Conservation (phyloP, 2,329 filamentous ascomycete genomes). For the Colletotrichum chrysophilum region DNA sequence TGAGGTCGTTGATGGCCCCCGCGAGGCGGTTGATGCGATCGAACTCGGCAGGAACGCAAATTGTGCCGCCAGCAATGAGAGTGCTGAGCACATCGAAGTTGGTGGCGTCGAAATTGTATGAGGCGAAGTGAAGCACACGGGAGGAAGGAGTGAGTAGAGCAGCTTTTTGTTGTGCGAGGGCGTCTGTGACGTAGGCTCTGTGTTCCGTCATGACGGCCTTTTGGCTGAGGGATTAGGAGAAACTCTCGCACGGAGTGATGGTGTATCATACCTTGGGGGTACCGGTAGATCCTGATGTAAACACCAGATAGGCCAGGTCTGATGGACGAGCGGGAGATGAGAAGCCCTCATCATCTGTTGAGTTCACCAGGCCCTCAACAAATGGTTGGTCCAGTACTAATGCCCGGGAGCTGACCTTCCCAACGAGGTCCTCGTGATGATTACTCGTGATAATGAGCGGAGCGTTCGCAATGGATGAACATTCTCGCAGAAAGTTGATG, state of each 20-base stretch:
- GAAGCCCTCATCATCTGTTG: background rate
- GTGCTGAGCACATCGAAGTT: conserved; percentile 57
- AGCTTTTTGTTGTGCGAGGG: conserved; percentile 14
- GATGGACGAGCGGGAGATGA: background rate
- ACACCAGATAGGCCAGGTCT: conserved; percentile 37
- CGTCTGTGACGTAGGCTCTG: conserved; percentile 25
- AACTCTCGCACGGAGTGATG: fast-evolving
- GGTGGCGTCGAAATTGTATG: conserved; percentile 58
- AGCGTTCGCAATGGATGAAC: background rate
- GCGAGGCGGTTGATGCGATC: conserved; percentile 56
- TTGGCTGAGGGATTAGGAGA: background rate
- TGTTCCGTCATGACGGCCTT: conserved; percentile 39
- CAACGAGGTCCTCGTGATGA: background rate
- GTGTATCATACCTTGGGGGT: conserved; percentile 41
- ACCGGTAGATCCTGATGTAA: conserved; percentile 48
- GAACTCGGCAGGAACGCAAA: conserved; percentile 60
- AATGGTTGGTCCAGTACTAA: conserved; percentile 29
- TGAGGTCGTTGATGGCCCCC: conserved; percentile 53
- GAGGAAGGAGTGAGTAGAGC: background rate
- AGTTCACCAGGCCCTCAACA: conserved; percentile 34
- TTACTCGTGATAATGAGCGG: background rate
- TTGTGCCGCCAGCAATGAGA: conserved; percentile 59
- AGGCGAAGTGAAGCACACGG: conserved; percentile 62
- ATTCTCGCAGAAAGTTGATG: background rate
- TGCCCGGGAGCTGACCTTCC: background rate